A percentile compares a stretch with the other conserved stretches of the same genome.
phyloP scores from a whole-genome alignment of 177 flowering plant species.

The Telopea speciosissima region DNA sequence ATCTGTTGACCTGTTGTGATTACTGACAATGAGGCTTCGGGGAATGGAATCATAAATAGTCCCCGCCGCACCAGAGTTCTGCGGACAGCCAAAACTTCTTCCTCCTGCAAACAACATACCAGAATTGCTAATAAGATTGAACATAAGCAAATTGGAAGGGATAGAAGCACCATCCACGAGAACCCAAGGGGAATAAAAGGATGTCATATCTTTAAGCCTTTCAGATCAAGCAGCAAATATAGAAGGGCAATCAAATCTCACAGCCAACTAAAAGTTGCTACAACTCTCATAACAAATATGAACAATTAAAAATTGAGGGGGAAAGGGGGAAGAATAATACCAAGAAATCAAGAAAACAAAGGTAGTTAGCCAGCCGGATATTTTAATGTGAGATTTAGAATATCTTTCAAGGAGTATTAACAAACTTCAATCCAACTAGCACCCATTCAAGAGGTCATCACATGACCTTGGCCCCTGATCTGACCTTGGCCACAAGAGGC shows the following conservation, averaged over 20 bases:
- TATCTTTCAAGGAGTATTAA: not conserved
- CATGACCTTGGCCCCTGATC: no score
- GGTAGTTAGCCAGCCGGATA: not conserved
- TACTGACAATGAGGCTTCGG: slow-evolving; percentile 69
- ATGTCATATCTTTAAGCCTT: not conserved
- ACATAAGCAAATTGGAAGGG: not conserved
- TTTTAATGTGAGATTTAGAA: not conserved
- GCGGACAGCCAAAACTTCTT: slow-evolving; percentile 69
- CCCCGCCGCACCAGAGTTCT: slow-evolving; percentile 93
- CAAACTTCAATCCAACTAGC: not conserved
- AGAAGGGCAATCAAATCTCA: not conserved
- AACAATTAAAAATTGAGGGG: not conserved
- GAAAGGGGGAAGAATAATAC: no score
- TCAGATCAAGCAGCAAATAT: not conserved
- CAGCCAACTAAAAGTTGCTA: not conserved
- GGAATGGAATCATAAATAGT: slow-evolving; percentile 91
- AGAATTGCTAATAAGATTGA: not conserved
- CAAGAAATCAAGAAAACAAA: not conserved
- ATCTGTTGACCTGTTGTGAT: slow-evolving; percentile 78
- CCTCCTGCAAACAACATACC: slow-evolving; percentile 59
- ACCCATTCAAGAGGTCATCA: not conserved
- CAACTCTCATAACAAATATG: not conserved
- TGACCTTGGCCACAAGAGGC: no score
- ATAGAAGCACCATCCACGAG: no score
- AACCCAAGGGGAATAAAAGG: not conserved